Percentiles rank a stretch among this genome's conserved stretches.
Evolutionary conservation across 2,329 filamentous ascomycete species (phyloP).

Genomic region (Aspergillus ochraceus): DNA sequence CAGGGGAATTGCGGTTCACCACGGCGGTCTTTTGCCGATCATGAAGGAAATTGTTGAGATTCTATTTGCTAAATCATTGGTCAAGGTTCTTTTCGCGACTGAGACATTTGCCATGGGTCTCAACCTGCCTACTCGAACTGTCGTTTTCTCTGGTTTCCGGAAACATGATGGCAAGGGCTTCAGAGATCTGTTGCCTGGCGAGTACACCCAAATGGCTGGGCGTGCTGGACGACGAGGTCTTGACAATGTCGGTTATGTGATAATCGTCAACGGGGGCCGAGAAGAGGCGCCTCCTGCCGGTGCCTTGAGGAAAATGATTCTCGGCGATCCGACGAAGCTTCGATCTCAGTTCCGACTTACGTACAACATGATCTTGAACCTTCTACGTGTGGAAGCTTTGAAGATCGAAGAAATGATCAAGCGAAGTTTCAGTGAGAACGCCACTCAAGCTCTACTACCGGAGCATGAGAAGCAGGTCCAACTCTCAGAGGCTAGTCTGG

Average conservation of each 20-base stretch:
- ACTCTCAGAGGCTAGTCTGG: slow-evolving; percentile 85
- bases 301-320: slow-evolving; percentile 87
- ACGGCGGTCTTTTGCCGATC: slow-evolving; percentile 90
- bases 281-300: slow-evolving; percentile 86
- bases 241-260: slow-evolving; percentile 89
- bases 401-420: slow-evolving; percentile 99
- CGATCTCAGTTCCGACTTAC: slow-evolving; percentile 95
- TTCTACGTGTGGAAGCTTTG: slow-evolving; percentile 89
- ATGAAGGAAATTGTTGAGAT: slow-evolving; percentile 98
- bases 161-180: slow-evolving; percentile 95
- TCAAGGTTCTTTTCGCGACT: slow-evolving; percentile 95
- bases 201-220: slow-evolving; percentile 99
- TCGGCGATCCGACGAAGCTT: slow-evolving; percentile 92
- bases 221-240: slow-evolving; percentile 89
- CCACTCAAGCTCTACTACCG: slow-evolving; percentile 87
- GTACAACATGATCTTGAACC: slow-evolving; percentile 98
- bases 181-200: slow-evolving; percentile 85
- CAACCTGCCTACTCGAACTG: slow-evolving; percentile 91
- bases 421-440: slow-evolving; percentile 97
- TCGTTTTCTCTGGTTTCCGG: slow-evolving; percentile 94
- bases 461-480: slow-evolving; percentile 96
- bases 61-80: slow-evolving; percentile 87
- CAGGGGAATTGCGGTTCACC: slow-evolving; percentile 91
- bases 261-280: slow-evolving; percentile 77
- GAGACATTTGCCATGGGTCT: slow-evolving; percentile 99